Evolutionary conservation across 257 asterid species (phyloP).

Genomic region (Gentiana macrophylla): DNA sequence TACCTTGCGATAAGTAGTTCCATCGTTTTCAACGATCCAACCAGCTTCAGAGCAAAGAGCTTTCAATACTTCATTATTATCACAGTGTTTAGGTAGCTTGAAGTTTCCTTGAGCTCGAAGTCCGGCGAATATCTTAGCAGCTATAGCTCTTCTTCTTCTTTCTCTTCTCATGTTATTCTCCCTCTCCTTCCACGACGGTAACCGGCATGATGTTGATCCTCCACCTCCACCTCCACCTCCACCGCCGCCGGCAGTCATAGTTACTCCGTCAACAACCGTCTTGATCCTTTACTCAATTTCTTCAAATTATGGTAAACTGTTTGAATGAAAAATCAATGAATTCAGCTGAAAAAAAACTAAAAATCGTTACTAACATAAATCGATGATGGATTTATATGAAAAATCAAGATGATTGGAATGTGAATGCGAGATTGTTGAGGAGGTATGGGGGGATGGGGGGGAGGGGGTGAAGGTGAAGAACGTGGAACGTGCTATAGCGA

Average conservation of each 20-base stretch:
- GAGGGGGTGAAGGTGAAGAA: constrained; percentile 5
- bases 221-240: no score
- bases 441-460: neutral
- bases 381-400: neutral
- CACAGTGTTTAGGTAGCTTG: constrained; percentile 72
- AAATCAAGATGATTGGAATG: neutral
- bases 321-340: neutral
- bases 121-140: constrained; percentile 70
- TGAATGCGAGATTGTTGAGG: neutral
- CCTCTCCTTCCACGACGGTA: constrained; percentile 78
- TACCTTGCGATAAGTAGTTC: constrained; percentile 80
- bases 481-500: constrained; percentile 24
- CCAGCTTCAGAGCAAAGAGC: constrained; percentile 81
- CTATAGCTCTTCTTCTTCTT: constrained; percentile 66
- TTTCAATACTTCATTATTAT: constrained; percentile 69
- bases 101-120: constrained; percentile 67
- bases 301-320: neutral
- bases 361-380: neutral
- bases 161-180: constrained; percentile 78
- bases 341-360: neutral
- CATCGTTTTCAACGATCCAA: constrained; percentile 79
- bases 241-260: constrained; percentile 17
- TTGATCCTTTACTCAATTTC: neutral
- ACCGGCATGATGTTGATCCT: constrained; percentile 21
- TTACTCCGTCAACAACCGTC: constrained; percentile 1